phyloP scores from a whole-genome alignment of 2,329 filamentous ascomycete species.

The Akanthomyces muscarius region DNA sequence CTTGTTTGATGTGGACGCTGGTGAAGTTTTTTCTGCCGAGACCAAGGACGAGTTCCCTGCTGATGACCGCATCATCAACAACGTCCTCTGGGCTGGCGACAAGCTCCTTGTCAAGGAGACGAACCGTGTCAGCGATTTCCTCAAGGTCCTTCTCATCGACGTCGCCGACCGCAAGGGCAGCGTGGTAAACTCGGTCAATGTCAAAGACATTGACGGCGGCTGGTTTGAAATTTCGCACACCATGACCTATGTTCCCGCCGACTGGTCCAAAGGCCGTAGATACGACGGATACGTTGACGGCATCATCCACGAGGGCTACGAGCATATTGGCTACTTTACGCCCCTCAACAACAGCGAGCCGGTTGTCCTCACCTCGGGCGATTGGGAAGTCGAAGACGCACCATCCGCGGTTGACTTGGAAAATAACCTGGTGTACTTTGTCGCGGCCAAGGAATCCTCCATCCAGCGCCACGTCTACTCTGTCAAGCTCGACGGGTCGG shows the following conservation, averaged over 20 bases:
- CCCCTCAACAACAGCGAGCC: slow-evolving; percentile 81
- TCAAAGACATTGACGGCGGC: slow-evolving; percentile 82
- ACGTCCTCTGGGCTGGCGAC: slow-evolving; percentile 83
- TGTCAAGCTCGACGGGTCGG: slow-evolving; percentile 76
- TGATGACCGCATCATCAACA: slow-evolving; percentile 84
- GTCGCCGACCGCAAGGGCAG: slow-evolving; percentile 68
- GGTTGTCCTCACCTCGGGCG: slow-evolving; percentile 77
- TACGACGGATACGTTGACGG: slow-evolving; percentile 92
- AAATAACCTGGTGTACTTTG: slow-evolving; percentile 86
- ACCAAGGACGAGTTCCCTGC: slow-evolving; percentile 74
- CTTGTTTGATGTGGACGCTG: slow-evolving; percentile 79
- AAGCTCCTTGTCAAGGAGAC: slow-evolving; percentile 87
- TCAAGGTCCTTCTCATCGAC: slow-evolving; percentile 84
- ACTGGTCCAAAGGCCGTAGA: slow-evolving; percentile 67
- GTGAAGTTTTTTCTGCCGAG: slow-evolving; percentile 74
- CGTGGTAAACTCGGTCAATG: slow-evolving; percentile 73
- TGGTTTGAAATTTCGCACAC: slow-evolving; percentile 95
- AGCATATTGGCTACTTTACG: slow-evolving; percentile 90
- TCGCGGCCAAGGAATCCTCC: slow-evolving; percentile 79
- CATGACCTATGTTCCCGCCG: slow-evolving; percentile 81
- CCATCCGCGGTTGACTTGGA: slow-evolving; percentile 80
- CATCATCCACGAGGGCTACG: slow-evolving; percentile 77
- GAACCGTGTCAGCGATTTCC: slow-evolving; percentile 88
- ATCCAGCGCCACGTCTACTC: slow-evolving; percentile 91
- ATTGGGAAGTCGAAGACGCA: slow-evolving; percentile 87